Base-by-base conservation (phyloP, 257 asterid genomes). In the Penstemon eatonii region DNA sequence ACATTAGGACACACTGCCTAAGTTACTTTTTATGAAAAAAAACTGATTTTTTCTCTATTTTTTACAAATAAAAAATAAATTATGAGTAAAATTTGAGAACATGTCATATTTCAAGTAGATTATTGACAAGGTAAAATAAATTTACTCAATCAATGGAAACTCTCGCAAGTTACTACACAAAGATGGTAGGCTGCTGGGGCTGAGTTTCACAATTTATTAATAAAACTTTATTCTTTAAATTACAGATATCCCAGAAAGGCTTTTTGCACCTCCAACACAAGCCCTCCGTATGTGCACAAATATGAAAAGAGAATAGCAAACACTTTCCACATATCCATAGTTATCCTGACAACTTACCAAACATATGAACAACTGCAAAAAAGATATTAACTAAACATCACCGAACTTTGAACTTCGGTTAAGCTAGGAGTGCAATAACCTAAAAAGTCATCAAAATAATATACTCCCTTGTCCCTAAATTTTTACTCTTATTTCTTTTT, bases 381-480 rank as follows among this genome's bases (percentile, higher is more conserved):
- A 45, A 52, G 60, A 57, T 6, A 19, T 56, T 44, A 15, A 19
- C 56, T 55, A 56, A 56, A n/a, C n/a, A 47, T 15, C 60, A 63
- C 25, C 8, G 18, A 53, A 51, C 47, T 33, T 13, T 63, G 15
- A 68, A 7, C 55, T 54, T 73, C 57, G 43, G 44, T 51, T 63
- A 39, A 56, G 62, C 25, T 70, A 50, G 56, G 47, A 57, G 63
- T n/a, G 62, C 6, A 58, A 41, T 56, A 70, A 60, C 70, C 70
- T 68, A 68, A 50, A 4, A 39, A 69, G 70, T 37, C 55, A 63
- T 42, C 41, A 3, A 25, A 3, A 55, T 54, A 56, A 15, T 36
- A 56, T 60, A 25, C 33, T 25, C 33, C 33, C 2, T 25, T 25
- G 2, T 25, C 33, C 33, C 33, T 25, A 25, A 25, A 25, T 25